phyloP scores from a whole-genome alignment of 139 green algal genomes.

The Tetradesmus lagerheimii region DNA sequence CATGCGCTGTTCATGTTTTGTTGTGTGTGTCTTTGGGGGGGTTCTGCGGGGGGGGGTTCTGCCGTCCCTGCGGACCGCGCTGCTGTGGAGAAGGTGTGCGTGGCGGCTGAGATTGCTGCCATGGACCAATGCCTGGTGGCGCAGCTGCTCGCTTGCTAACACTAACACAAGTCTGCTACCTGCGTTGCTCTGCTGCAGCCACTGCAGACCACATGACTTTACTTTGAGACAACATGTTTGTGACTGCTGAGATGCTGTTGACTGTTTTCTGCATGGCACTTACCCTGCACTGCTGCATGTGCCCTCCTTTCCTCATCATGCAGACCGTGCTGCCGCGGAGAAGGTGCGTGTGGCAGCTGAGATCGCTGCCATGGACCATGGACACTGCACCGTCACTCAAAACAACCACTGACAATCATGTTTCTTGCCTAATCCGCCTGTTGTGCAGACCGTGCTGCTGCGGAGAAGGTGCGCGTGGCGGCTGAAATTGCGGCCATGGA shows the following conservation, averaged over 20 bases:
- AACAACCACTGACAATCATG: background rate
- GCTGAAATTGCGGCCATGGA: conserved; percentile 42
- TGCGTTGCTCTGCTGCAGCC: too few species aligned
- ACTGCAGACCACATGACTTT: too few species aligned
- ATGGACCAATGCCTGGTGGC: conserved; percentile 28
- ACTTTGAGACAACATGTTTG: background rate
- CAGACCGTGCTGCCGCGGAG: conserved; percentile 3
- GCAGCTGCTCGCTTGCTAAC: too few species aligned
- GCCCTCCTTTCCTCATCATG: background rate
- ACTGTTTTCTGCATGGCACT: background rate
- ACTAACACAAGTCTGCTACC: too few species aligned
- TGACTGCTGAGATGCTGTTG: conserved; percentile 8
- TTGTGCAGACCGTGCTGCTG: background rate
- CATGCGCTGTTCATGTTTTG: too few species aligned
- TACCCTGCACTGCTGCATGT: background rate
- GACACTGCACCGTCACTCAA: background rate
- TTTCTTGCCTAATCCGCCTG: background rate
- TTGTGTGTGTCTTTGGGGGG: too few species aligned
- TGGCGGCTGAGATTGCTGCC: conserved; percentile 30
- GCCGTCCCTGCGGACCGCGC: background rate
- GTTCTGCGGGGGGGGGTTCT: conserved; percentile 14
- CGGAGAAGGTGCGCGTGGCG: conserved; percentile 24
- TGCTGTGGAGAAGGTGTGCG: conserved; percentile 21
- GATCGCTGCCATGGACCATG: conserved; percentile 37
- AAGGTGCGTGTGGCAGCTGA: conserved; percentile 28